Evolutionary conservation across 345 rosid genomes (phyloP).

Genomic region (Kandelia obovata): DNA sequence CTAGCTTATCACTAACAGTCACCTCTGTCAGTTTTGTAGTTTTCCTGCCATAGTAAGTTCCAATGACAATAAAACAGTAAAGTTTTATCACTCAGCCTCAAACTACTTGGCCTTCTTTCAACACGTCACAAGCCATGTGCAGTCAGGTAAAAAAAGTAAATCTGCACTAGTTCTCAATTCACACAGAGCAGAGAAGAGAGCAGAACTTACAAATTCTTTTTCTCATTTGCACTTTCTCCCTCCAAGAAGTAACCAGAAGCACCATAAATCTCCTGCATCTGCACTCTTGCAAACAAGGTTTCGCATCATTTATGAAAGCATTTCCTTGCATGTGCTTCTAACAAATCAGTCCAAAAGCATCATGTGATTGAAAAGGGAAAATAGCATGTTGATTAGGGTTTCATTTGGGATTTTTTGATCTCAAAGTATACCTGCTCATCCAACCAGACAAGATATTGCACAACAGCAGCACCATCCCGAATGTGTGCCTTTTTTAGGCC

Average conservation of each 20-base stretch:
- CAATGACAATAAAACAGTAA: conserved; percentile 5
- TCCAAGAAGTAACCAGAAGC: conserved; percentile 89
- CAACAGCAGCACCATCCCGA: conserved; percentile 98
- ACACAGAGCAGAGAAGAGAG: not conserved
- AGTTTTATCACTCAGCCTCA: not conserved
- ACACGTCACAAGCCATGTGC: not conserved
- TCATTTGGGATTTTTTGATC: not conserved
- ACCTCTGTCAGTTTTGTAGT: conserved; percentile 9
- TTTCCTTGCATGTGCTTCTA: not conserved
- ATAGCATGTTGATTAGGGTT: not conserved
- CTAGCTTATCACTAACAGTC: conserved; percentile 6
- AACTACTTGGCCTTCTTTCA: not conserved
- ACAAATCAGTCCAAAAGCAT: not conserved
- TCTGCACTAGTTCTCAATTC: not conserved
- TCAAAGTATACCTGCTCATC: conserved; percentile 61
- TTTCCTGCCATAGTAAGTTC: conserved; percentile 44
- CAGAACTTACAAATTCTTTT: conserved; percentile 42
- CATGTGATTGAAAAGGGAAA: not conserved
- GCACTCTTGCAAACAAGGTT: conserved; percentile 22
- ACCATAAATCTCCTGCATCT: conserved; percentile 93
- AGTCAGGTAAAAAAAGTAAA: not conserved
- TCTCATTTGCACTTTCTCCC: conserved; percentile 45
- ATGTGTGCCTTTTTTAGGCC: conserved; percentile 84
- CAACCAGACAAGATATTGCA: conserved; percentile 89
- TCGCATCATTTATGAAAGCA: conserved; percentile 10